Percentiles rank a stretch among this genome's conserved stretches.
Evolutionary conservation across 495 filamentous ascomycete genomes (phyloP).

Genomic region (Hypoxylon fragiforme): DNA sequence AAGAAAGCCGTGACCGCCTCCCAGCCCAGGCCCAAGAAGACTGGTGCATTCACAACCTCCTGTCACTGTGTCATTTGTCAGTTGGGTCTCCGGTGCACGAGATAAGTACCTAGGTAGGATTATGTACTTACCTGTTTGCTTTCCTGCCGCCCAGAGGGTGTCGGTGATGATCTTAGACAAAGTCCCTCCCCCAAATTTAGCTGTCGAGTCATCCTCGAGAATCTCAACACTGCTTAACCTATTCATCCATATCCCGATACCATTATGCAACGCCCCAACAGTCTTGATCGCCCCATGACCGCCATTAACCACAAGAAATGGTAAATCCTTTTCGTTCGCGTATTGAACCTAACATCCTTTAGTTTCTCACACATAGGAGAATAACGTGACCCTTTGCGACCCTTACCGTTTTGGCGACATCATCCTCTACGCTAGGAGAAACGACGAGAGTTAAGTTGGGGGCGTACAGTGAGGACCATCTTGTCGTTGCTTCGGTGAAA

Average conservation of each 20-base stretch:
- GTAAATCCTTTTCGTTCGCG: conserved; percentile 45
- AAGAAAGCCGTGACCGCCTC: conserved; percentile 64
- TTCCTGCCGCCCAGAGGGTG: conserved; percentile 36
- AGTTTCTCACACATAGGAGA: too few species aligned
- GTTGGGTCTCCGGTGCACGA: too few species aligned
- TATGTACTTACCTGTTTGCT: conserved; percentile 35
- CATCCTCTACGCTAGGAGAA: conserved; percentile 52
- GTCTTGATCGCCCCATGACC: conserved; percentile 47
- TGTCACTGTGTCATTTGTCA: conserved; percentile 46
- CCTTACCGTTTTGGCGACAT: conserved; percentile 55
- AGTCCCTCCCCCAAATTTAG: conserved; percentile 53
- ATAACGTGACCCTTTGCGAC: too few species aligned
- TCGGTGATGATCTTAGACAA: conserved; percentile 35
- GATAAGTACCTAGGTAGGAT: conserved; percentile 24
- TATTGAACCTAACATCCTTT: conserved; percentile 37
- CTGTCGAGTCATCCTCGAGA: conserved; percentile 46
- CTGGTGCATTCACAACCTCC: conserved; percentile 61
- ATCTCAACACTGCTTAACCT: conserved; percentile 46
- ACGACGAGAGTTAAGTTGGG: conserved; percentile 54
- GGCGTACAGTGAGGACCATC: conserved; percentile 47
- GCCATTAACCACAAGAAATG: conserved; percentile 50
- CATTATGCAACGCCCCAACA: conserved; percentile 45
- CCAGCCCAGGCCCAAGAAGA: conserved; percentile 58
- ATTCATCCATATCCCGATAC: conserved; percentile 50
- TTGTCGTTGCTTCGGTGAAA: conserved; percentile 46